phyloP scores from a whole-genome alignment of 2,329 filamentous ascomycete species.

The Akanthomyces dipterigenus region DNA sequence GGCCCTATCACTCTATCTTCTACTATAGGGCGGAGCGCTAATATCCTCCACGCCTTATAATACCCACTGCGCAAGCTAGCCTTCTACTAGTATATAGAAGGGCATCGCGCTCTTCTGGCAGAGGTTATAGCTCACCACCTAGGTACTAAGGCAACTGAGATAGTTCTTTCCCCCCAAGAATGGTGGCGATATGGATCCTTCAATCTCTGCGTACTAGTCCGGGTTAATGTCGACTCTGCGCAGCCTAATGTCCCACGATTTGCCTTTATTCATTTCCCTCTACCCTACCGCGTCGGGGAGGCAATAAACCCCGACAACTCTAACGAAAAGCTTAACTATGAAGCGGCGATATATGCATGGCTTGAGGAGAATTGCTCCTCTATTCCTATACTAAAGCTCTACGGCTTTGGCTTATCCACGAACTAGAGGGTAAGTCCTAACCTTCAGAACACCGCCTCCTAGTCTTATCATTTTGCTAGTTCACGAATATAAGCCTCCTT shows the following conservation, averaged over 20 bases:
- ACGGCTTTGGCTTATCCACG: constrained; percentile 14
- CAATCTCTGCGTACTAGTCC: constrained; percentile 28
- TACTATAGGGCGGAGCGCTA: constrained; percentile 4
- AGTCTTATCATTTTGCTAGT: background rate
- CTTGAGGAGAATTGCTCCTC: constrained; percentile 29
- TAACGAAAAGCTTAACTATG: constrained; percentile 34
- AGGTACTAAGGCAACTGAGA: background rate
- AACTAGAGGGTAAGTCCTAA: background rate
- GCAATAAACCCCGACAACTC: constrained; percentile 25
- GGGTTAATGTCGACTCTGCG: constrained; percentile 4
- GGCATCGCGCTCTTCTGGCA: background rate
- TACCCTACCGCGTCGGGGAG: constrained; percentile 32
- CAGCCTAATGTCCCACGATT: background rate
- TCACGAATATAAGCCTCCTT: background rate
- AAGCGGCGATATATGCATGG: constrained; percentile 34
- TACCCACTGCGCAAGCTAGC: constrained; percentile 12
- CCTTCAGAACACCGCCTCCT: background rate
- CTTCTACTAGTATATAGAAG: constrained; percentile 14
- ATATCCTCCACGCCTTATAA: constrained; percentile 12
- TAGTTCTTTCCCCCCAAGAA: constrained; percentile 14
- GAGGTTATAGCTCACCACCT: background rate
- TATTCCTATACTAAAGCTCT: constrained; percentile 27
- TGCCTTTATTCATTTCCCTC: constrained; percentile 23
- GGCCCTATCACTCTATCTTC: constrained; percentile 13
- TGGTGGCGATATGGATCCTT: constrained; percentile 24